Evolutionary conservation across 2,329 filamentous ascomycete genomes (phyloP).

Genomic region (Tothia fuscella): DNA sequence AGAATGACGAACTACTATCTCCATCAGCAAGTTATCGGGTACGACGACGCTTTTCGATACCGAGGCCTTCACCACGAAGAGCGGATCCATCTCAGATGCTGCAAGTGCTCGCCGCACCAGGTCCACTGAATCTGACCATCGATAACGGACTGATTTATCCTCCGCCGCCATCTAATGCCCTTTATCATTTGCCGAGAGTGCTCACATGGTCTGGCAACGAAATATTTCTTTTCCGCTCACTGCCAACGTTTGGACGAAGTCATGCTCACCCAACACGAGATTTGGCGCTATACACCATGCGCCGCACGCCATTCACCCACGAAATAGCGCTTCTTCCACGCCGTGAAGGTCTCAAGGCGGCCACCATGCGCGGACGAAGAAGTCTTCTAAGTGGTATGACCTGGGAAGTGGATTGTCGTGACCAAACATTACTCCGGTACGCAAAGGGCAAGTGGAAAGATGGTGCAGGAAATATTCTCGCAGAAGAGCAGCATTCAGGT

Average conservation of each 20-base stretch:
- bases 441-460: constrained; percentile 10
- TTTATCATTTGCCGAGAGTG: constrained; percentile 9
- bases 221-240: constrained; percentile 8
- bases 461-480: constrained; percentile 1
- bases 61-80: not conserved
- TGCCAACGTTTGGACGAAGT: constrained; percentile 4
- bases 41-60: not conserved
- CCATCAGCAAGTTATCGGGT: not conserved
- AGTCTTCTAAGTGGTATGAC: constrained; percentile 6
- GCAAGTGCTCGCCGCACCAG: not conserved
- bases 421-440: constrained; percentile 3
- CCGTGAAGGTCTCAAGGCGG: not conserved
- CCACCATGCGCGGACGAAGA: constrained; percentile 5
- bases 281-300: constrained; percentile 9
- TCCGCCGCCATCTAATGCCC: constrained; percentile 5
- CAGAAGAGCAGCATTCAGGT: not conserved
- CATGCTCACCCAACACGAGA: constrained; percentile 4
- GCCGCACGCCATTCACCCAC: constrained; percentile 9
- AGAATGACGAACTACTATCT: constrained; percentile 4
- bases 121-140: constrained; percentile 8
- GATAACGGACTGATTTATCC: constrained; percentile 10
- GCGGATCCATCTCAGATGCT: constrained; percentile 3
- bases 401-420: constrained; percentile 8
- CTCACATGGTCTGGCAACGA: constrained; percentile 12
- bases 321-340: constrained; percentile 8